These are phyloP conservation scores for Erigeron canadensis DNA, from an alignment of 129 eudicot genomes.

Conservation along the genomic window DNA sequence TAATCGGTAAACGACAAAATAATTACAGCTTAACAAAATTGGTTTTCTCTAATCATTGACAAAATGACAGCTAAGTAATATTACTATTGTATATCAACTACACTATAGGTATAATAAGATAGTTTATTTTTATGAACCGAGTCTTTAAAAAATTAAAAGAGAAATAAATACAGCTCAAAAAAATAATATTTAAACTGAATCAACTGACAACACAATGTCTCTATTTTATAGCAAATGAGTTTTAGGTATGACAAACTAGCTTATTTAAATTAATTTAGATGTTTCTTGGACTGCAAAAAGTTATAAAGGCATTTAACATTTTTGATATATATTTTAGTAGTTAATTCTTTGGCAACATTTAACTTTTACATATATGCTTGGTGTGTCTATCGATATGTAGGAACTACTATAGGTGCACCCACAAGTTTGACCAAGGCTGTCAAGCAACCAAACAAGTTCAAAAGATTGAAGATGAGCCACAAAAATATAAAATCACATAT, in stretches of 20 bases:
- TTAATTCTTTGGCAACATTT: not conserved
- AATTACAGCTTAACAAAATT: not conserved
- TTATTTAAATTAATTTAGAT: not conserved
- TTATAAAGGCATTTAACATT: not conserved
- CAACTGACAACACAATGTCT: not conserved
- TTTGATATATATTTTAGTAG: not conserved
- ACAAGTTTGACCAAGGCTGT: slow-evolving; percentile 16
- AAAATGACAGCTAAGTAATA: not conserved
- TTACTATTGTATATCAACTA: not conserved
- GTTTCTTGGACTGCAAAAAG: not conserved
- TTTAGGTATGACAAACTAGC: not conserved
- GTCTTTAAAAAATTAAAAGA: not conserved
- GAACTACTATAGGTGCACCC: slow-evolving; percentile 12
- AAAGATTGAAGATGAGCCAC: slow-evolving; percentile 12
- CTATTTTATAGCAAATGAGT: not conserved
- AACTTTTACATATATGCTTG: not conserved
- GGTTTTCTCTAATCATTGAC: not conserved
- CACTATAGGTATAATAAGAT: not conserved
- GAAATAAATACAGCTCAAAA: not conserved
- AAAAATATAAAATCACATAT: slow-evolving; percentile 4
- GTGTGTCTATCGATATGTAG: slow-evolving; percentile 7
- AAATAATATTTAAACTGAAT: not conserved
- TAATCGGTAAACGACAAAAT: not conserved
- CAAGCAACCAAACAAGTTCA: slow-evolving; percentile 19
- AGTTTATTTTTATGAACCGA: not conserved